Base-by-base conservation (phyloP, 2,329 filamentous ascomycete species). In the Aspergillus hortae region DNA sequence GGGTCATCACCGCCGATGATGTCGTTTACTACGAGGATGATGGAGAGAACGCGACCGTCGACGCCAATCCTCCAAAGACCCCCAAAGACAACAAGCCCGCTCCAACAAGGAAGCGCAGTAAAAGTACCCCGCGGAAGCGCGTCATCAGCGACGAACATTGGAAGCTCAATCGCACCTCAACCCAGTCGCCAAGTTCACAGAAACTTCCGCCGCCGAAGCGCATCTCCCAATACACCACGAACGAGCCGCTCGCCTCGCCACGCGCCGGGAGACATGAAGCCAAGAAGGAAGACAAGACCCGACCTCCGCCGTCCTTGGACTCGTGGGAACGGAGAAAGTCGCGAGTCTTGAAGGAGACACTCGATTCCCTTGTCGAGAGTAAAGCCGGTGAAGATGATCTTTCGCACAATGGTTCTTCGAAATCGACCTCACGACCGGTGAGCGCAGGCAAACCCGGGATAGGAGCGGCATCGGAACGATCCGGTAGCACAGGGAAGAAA, bases 71-170 rank as follows among this genome's bases (percentile, higher is more conserved):
- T 54, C 67, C 63, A 50, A 11, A 52, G 15, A 54, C 48, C 7
- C 27, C 27, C 15, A 62, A 63, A 40, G 63, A 65, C 30, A 69
- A 67, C 15, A 48, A 30, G 9, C 32, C 52, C 57, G 58, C 56
- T 56, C 49, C 30, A 59, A 62, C 40, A 43, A 27, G 51, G 61
- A 68, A 71, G 45, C 63, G 61, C 66, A 75, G 72, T 61, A 78
- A 72, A 66, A 84, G 78, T 46, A 83, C 89, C 43, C 92, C 92
- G 14, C 91, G 90, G 74, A 96, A 95, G 78, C 84, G 92, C 57
- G 90, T 97, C 49, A 84, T 96, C 55, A 96, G 92, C 68, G 92
- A 97, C 73, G 88, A 89, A 49, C 89, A 96, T 73, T 97, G 92
- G 68, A 81, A 80, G 55, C 79, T 77, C 53, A 80, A 78, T 54